phyloP scores from a whole-genome alignment of 257 asterid species.

The Solanum peruvianum region DNA sequence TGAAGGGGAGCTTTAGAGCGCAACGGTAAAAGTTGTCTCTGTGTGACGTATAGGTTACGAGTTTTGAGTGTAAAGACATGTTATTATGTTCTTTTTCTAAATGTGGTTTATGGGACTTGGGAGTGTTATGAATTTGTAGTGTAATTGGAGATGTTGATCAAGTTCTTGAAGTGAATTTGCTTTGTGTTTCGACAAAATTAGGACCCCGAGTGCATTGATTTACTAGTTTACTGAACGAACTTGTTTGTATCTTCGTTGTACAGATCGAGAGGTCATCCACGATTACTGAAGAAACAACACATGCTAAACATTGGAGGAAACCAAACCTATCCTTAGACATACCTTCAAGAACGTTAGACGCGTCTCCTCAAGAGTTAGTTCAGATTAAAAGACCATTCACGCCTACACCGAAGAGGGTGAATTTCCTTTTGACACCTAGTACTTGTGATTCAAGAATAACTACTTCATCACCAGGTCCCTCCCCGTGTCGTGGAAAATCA shows the following conservation, averaged over 20 bases:
- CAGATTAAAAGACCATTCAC: constrained; percentile 48
- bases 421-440: constrained; percentile 48
- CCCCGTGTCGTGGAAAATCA: constrained; percentile 39
- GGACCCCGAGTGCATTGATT: not conserved
- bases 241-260: not conserved
- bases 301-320: constrained; percentile 49
- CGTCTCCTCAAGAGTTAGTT: constrained; percentile 44
- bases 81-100: not conserved
- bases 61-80: not conserved
- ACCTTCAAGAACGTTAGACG: constrained; percentile 43
- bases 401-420: constrained; percentile 73
- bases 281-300: constrained; percentile 24
- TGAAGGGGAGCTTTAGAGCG: not conserved
- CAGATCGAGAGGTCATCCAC: constrained; percentile 29
- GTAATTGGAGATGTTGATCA: not conserved
- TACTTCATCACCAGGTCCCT: constrained; percentile 35
- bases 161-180: not conserved
- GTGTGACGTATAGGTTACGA: not conserved
- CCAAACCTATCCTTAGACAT: constrained; percentile 59
- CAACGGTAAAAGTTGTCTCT: not conserved
- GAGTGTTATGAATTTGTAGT: not conserved
- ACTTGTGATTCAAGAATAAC: constrained; percentile 29
- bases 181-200: not conserved
- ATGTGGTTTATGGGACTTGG: not conserved
- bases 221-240: not conserved